phyloP scores from a whole-genome alignment of 345 rosid species.

The Hibiscus mutabilis region DNA sequence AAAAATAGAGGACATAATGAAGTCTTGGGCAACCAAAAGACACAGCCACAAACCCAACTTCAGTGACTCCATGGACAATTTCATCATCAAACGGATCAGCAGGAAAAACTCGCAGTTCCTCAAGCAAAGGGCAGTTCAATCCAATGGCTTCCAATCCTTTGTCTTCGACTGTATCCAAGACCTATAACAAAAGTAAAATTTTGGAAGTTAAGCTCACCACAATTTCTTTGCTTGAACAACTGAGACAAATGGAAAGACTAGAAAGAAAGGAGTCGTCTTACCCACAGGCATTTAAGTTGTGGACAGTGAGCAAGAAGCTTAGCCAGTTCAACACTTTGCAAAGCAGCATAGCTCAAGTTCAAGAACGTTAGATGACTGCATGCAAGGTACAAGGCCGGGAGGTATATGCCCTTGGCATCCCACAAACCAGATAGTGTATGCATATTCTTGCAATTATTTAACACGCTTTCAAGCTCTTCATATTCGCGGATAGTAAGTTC shows the following conservation, averaged over 20 bases:
- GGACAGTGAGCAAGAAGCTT: constrained; percentile 54
- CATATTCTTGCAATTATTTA: constrained; percentile 41
- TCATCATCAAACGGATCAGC: constrained; percentile 56
- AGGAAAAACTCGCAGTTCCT: constrained; percentile 72
- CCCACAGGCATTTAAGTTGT: constrained; percentile 53
- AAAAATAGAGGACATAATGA: constrained; percentile 61
- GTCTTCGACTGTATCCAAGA: constrained; percentile 60
- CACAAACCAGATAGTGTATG: constrained; percentile 52
- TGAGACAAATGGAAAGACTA: too few relatives aligned
- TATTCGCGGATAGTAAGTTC: constrained; percentile 32
- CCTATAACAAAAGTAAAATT: constrained; percentile 30
- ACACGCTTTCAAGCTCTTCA: constrained; percentile 35
- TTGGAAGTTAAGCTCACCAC: not conserved
- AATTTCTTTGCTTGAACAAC: not conserved
- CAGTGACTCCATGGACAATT: constrained; percentile 45
- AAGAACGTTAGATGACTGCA: constrained; percentile 48
- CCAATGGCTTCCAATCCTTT: constrained; percentile 59
- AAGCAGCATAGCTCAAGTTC: constrained; percentile 49
- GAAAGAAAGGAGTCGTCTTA: constrained; percentile 16
- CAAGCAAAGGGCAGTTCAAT: constrained; percentile 46
- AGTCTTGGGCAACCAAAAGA: constrained; percentile 56
- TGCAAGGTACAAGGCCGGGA: constrained; percentile 42
- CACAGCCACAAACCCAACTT: constrained; percentile 54
- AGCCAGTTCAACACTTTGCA: constrained; percentile 46
- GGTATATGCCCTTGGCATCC: constrained; percentile 36